A percentile compares a stretch with the other conserved stretches of the same genome.
These are phyloP conservation scores for Hortaea sp. DNA, from an alignment of 2,329 filamentous ascomycete species.

Conservation along the genomic window DNA sequence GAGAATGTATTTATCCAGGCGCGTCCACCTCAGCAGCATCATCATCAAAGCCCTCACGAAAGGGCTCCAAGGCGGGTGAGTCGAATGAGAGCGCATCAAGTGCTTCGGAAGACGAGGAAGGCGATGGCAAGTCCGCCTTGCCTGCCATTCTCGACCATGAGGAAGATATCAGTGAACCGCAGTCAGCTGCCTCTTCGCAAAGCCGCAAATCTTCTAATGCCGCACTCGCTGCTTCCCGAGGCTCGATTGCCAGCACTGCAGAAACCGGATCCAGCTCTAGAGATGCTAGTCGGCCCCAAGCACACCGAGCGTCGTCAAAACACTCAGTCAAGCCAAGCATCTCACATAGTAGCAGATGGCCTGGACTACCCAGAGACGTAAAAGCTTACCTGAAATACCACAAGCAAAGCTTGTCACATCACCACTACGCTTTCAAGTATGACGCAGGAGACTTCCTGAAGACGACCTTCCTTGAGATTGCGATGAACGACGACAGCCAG, in stretches of 20 bases:
- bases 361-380: conserved; percentile 47
- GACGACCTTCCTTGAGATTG: conserved; percentile 58
- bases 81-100: conserved; percentile 38
- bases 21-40: conserved; percentile 45
- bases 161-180: conserved; percentile 26
- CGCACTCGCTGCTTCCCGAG: conserved; percentile 11
- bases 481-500: conserved; percentile 56
- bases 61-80: conserved; percentile 32
- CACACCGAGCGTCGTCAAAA: conserved; percentile 11
- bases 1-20: conserved; percentile 86
- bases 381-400: conserved; percentile 73
- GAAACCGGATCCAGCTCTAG: background rate
- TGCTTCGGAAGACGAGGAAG: conserved; percentile 42
- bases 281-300: conserved; percentile 5
- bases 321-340: conserved; percentile 14
- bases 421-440: conserved; percentile 71
- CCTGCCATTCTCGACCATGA: conserved; percentile 36
- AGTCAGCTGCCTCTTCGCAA: conserved; percentile 14
- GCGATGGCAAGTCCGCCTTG: conserved; percentile 31
- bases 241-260: background rate
- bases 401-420: conserved; percentile 63
- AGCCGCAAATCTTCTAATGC: conserved; percentile 28
- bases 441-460: conserved; percentile 66
- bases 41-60: conserved; percentile 33
- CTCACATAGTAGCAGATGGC: conserved; percentile 19